Evolutionary conservation across 1,139 yeast genomes (phyloP), one percentile per base, ranked within the genome.

Genomic region (Kodamaea ohmeri): DNA sequence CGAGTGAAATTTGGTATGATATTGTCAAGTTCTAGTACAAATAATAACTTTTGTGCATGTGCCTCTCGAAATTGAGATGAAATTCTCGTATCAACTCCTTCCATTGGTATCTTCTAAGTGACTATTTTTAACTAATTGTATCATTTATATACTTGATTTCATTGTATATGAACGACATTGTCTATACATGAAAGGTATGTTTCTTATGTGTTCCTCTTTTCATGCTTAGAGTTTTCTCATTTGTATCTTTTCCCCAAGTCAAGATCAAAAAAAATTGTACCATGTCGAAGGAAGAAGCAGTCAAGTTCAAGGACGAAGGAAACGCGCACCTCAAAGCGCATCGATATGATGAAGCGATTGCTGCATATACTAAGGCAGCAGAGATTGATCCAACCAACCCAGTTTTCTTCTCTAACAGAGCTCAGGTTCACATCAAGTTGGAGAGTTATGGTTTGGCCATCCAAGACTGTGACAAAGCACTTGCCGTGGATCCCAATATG

Each of bases 361-460:
- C 74, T 4, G 58, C 71, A 9, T 92, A 92, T 57, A 76, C 92
- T 2, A 59, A 73, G 50, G 97, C 97, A n/a, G 79, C 90, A 46
- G 79, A 66, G 22, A 63, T 83, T 40, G 76, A 82, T 47, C 78
- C 88, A 37, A 60, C 73, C 12, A 89, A 89, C 58, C 90, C 89
- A 12, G 86, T 94, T 19, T 94, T 83, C 64, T 78, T 76, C 46
- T 81, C 96, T 21, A 92, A 92, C 63, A 71, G 97, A 46, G 97
- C 98, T 0, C 95, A 88, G 46, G 96, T 88, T 1, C 83, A 89
- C 49, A 79, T 90, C 55, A 86, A 87, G 56, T 62, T 82, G 40
- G 98, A 92, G 56, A 83, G 81, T 51, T 90, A 84, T 59, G 97
- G 97, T 2, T 71, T 78, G 35, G 95, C 97, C 1, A 76, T 90